Conservation (phyloP, 768 basidiomycete species). For the Hypholoma sublateritium region DNA sequence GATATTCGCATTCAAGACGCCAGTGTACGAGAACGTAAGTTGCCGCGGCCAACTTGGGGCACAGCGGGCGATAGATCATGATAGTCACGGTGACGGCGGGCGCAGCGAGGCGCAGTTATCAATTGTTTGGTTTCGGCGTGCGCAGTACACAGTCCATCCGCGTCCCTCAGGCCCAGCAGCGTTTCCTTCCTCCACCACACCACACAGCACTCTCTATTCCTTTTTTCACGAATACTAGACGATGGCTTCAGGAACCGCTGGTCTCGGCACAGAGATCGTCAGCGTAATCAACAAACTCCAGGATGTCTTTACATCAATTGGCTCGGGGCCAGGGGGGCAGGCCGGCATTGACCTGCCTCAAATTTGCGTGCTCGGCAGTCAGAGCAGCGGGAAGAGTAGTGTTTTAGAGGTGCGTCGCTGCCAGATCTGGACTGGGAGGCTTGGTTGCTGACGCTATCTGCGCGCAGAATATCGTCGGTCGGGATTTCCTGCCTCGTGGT, state of each 20-base stretch:
- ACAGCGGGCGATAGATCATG: background rate
- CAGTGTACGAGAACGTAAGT: no score
- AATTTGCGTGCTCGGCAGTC: conserved; percentile 89
- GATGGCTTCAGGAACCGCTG: conserved; percentile 57
- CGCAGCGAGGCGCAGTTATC: background rate
- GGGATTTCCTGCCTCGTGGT: conserved; percentile 98
- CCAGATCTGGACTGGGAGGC: background rate
- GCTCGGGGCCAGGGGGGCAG: conserved; percentile 51
- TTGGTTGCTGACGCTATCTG: background rate
- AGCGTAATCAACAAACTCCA: conserved; percentile 84
- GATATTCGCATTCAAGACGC: no score
- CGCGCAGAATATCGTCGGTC: conserved; percentile 89
- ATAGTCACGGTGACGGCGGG: background rate
- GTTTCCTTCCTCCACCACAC: conserved; percentile 17
- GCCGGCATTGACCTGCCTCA: conserved; percentile 87
- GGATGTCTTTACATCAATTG: conserved; percentile 86
- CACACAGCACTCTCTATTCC: conserved; percentile 15
- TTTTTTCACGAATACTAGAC: conserved; percentile 24
- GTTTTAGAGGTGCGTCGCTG: conserved; percentile 71
- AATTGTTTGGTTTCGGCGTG: conserved; percentile 26
- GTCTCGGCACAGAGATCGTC: conserved; percentile 83
- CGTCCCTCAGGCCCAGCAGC: conserved; percentile 12
- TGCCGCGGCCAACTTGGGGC: background rate
- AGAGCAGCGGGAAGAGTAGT: conserved; percentile 93
- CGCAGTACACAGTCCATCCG: conserved; percentile 24